phyloP scores from a whole-genome alignment of 495 filamentous ascomycete genomes.

The Xylaria intraflava region DNA sequence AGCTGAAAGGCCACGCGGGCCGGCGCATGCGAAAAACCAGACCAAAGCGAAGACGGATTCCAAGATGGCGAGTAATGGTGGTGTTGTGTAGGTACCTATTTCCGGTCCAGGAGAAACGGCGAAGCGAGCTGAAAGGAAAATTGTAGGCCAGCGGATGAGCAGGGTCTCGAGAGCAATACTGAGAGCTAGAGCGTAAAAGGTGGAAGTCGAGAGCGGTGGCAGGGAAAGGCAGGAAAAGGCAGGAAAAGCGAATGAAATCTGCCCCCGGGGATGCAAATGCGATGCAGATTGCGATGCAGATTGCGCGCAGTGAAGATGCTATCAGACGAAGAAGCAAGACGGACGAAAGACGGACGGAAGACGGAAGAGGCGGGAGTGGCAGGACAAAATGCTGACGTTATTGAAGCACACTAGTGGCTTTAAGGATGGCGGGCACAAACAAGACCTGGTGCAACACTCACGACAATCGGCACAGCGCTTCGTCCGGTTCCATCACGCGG shows the following conservation, averaged over 20 bases:
- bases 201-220: background rate
- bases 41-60: background rate
- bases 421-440: background rate
- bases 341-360: background rate
- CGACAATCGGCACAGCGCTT: background rate
- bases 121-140: background rate
- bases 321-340: background rate
- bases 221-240: background rate
- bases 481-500: too few relatives aligned
- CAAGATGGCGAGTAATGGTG: background rate
- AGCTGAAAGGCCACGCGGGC: background rate
- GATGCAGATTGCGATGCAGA: background rate
- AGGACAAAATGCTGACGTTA: background rate
- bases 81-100: background rate
- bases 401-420: background rate
- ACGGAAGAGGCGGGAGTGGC: background rate
- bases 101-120: background rate
- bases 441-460: background rate
- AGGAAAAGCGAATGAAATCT: slow-evolving; percentile 11
- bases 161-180: background rate
- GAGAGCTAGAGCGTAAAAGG: background rate
- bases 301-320: background rate
- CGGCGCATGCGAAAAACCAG: background rate
- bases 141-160: too few relatives aligned
- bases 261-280: slow-evolving; percentile 1